Evolutionary conservation across 1,284 basidiomycete species (phyloP).

Genomic region (Stygiomarasmius scandens): DNA sequence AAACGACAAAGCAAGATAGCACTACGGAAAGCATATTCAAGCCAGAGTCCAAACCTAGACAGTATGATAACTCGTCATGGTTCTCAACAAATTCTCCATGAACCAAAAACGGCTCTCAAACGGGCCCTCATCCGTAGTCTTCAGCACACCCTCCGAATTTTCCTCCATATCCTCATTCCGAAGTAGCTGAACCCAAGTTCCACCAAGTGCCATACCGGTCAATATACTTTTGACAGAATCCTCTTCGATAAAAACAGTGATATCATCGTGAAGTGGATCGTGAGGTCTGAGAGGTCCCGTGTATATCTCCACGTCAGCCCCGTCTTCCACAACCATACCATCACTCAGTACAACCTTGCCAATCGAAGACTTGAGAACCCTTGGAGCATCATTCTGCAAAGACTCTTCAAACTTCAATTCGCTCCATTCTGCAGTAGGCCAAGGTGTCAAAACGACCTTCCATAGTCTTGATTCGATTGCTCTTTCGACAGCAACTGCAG

Average conservation of each 20-base stretch:
- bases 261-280: slow-evolving; percentile 8
- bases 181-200: slow-evolving; percentile 15
- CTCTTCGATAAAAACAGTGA: slow-evolving; percentile 10
- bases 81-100: slow-evolving; percentile 11
- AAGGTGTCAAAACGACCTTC: slow-evolving; percentile 11
- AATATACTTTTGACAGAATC: slow-evolving; percentile 4
- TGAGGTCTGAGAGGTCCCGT: slow-evolving; percentile 11
- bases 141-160: not conserved
- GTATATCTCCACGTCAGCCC: slow-evolving; percentile 1
- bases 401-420: not conserved
- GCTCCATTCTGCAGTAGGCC: slow-evolving; percentile 4
- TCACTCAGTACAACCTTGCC: slow-evolving; percentile 2
- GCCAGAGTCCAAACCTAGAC: slow-evolving; percentile 4
- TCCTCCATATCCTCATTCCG: slow-evolving; percentile 6
- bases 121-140: not conserved
- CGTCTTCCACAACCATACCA: slow-evolving; percentile 7
- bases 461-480: slow-evolving; percentile 4
- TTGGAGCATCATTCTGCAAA: not conserved
- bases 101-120: slow-evolving; percentile 10
- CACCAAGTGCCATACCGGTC: slow-evolving; percentile 16
- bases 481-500: not conserved
- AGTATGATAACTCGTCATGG: slow-evolving; percentile 13
- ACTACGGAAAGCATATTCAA: too few relatives aligned
- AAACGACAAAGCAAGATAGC: too few relatives aligned
- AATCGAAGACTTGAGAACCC: slow-evolving; percentile 4